These are phyloP conservation scores for Hemileia vastatrix DNA, from an alignment of 1,284 basidiomycete species.

Conservation along the genomic window DNA sequence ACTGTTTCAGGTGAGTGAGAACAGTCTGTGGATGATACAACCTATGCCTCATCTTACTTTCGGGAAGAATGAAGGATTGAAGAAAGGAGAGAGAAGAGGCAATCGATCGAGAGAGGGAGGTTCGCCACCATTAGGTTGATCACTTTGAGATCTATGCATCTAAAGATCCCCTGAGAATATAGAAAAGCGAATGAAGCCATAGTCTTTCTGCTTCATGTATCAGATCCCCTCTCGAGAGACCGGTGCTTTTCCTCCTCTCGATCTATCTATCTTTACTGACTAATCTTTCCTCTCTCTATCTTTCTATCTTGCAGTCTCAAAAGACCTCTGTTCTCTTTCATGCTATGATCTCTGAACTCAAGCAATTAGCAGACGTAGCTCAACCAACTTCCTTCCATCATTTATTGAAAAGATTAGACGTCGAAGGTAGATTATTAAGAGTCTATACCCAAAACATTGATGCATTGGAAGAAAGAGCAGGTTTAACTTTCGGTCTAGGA, in stretches of 20 bases:
- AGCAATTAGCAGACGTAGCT: constrained; percentile 68
- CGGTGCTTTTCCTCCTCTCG: constrained; percentile 3
- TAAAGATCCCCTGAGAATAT: too few species aligned
- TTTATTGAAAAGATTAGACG: constrained; percentile 74
- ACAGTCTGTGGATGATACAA: too few species aligned
- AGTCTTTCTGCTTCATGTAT: too few species aligned
- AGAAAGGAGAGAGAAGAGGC: too few species aligned
- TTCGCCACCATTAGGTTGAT: too few species aligned
- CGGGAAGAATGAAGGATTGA: too few species aligned
- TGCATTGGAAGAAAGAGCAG: constrained; percentile 72
- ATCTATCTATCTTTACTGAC: not conserved
- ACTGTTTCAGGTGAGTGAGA: constrained; percentile 73
- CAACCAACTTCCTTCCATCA: constrained; percentile 72
- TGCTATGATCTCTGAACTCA: constrained; percentile 84
- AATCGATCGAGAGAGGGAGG: too few species aligned
- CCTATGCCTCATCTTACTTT: too few species aligned
- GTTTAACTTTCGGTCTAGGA: constrained; percentile 53
- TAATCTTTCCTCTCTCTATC: not conserved
- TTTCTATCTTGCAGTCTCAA: constrained; percentile 15
- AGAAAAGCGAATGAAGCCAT: too few species aligned
- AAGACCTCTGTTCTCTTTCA: constrained; percentile 85
- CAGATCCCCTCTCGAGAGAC: too few species aligned
- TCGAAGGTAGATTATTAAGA: constrained; percentile 71
- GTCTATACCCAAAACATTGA: constrained; percentile 96
- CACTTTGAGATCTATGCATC: too few species aligned